phyloP scores from a whole-genome alignment of 768 basidiomycete genomes.

The Termitomyces sp. region DNA sequence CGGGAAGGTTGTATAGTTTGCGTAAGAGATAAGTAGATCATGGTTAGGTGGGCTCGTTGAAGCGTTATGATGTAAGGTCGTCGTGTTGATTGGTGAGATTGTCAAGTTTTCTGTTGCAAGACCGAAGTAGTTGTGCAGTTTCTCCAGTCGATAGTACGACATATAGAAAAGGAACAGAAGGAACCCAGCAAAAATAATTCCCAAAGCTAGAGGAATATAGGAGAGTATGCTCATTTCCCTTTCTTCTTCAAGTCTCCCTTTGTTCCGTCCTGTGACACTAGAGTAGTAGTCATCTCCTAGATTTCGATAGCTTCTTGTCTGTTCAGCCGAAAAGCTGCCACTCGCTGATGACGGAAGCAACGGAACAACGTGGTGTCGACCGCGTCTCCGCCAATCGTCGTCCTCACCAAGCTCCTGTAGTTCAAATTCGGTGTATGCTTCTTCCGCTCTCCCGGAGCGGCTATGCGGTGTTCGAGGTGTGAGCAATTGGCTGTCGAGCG shows the following conservation, averaged over 20 bases:
- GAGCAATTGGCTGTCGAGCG: slow-evolving; percentile 29
- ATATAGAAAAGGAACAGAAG: slow-evolving; percentile 43
- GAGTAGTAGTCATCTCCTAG: slow-evolving; percentile 33
- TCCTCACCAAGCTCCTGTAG: slow-evolving; percentile 31
- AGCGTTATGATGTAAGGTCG: slow-evolving; percentile 8
- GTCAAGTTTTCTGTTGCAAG: slow-evolving; percentile 16
- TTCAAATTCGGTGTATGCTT: slow-evolving; percentile 45
- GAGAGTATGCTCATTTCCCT: slow-evolving; percentile 19
- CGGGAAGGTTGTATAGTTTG: slow-evolving; percentile 54
- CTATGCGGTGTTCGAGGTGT: slow-evolving; percentile 64
- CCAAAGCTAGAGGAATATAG: slow-evolving; percentile 38
- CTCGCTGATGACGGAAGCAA: slow-evolving; percentile 42
- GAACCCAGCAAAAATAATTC: slow-evolving; percentile 35
- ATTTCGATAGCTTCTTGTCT: slow-evolving; percentile 27
- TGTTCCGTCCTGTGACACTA: background rate
- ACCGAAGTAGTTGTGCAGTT: slow-evolving; percentile 40
- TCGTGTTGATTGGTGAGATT: slow-evolving; percentile 8
- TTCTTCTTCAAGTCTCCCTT: slow-evolving; percentile 11
- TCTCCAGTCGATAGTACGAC: slow-evolving; percentile 44
- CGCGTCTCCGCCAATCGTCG: slow-evolving; percentile 29
- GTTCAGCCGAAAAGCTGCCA: slow-evolving; percentile 27
- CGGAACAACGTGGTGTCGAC: slow-evolving; percentile 38
- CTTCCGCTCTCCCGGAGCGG: slow-evolving; percentile 51
- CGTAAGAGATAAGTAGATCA: slow-evolving; percentile 37
- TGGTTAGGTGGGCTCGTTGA: slow-evolving; percentile 3